These are phyloP conservation scores for Grosmannia huntii DNA, from an alignment of 2,329 filamentous ascomycete genomes.

Conservation along the genomic window DNA sequence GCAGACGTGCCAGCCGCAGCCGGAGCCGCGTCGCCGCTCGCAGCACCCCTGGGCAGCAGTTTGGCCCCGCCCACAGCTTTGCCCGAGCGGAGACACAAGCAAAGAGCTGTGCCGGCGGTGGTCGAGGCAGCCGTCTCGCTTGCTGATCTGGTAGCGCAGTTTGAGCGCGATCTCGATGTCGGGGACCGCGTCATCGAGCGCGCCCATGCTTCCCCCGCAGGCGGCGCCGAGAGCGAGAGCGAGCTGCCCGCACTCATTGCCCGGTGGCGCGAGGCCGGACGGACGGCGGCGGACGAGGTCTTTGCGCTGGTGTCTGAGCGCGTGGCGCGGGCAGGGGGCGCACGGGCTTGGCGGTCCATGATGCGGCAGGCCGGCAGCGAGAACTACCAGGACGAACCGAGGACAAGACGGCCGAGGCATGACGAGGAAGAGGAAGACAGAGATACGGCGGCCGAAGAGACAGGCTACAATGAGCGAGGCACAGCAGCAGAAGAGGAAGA, in stretches of 20 bases:
- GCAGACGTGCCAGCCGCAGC: neutral
- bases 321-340: conserved; percentile 24
- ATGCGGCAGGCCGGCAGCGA: neutral
- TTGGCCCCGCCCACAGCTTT: neutral
- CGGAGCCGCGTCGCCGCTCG: neutral
- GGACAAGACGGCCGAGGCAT: neutral
- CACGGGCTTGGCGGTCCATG: conserved; percentile 17
- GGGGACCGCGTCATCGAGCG: conserved; percentile 1
- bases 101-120: conserved; percentile 20
- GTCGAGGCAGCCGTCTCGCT: neutral
- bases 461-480: neutral
- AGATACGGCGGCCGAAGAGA: conserved; percentile 7
- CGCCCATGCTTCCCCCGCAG: neutral
- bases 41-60: neutral
- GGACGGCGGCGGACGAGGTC: conserved; percentile 54
- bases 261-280: conserved; percentile 49
- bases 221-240: conserved; percentile 22
- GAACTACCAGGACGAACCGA: neutral
- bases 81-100: conserved; percentile 17
- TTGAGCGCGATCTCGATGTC: conserved; percentile 5
- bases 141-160: conserved; percentile 4
- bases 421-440: conserved; percentile 7
- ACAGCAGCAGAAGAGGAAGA: neutral
- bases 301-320: conserved; percentile 45
- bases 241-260: conserved; percentile 42